Evolutionary conservation across 345 rosid species (phyloP), one percentile per base, ranked within the genome.

Genomic region (Xanthoceras sorbifolium): DNA sequence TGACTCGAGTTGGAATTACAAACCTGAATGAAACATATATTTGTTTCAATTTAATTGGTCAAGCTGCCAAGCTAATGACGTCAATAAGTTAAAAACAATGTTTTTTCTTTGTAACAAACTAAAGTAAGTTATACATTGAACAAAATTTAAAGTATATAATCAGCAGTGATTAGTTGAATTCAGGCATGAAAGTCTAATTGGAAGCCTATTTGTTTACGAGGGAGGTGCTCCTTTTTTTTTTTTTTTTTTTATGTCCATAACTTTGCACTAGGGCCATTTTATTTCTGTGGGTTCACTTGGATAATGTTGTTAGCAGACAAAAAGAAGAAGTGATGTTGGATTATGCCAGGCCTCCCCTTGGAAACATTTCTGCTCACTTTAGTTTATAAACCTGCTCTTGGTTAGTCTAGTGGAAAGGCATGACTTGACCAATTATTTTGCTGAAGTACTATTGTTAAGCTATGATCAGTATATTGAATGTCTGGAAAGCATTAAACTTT

Each of bases 401-500:
- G 63, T 71, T 72, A 4, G 18, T 15, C 26, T 1, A 42, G 34
- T 31, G 40, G 63, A 32, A 72, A 54, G 46, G 48, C 66, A 23
- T 25, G 75, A 15, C 6, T 20, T 2, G 60, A 44, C 29, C 23
- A 10, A 73, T 62, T 15, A 23, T 74, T 60, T 20, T 29, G n/a
- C n/a, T 20, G 31, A 46, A n/a, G 26, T 74, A 18, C 20, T 73
- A 22, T 25, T 73, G 12, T 15, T 25, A 23, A 71, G 22, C 31
- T 72, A 34, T 29, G 36, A 57, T 55, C 6, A 38, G 46, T 42
- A 38, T 40, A 7, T n/a, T 57, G 52, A 72, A 60, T 73, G 67
- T 40, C 38, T 20, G 42, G 9, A 36, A 25, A 40, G 57, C 22
- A 25, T 72, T 59, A 36, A 34, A 22, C 9, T 26, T 66, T 23